Evolutionary conservation across 2,329 filamentous ascomycete species (phyloP).

Genomic region (Xylaria sp.): DNA sequence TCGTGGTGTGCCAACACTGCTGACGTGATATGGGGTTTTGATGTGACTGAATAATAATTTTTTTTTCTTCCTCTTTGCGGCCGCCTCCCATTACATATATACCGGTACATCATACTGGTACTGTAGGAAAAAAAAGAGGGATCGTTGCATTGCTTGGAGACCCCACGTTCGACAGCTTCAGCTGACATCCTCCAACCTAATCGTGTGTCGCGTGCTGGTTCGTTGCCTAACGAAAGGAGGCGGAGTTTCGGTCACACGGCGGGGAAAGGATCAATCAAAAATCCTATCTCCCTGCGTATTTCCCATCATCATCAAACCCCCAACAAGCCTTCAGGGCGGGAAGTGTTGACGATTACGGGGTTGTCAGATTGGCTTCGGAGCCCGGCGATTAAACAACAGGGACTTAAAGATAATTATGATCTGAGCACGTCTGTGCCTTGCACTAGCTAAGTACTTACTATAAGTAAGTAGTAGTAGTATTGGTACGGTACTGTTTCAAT

Average conservation of each 20-base stretch:
- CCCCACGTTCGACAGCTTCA: conserved; percentile 38
- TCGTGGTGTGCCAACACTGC: conserved; percentile 24
- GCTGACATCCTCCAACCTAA: conserved; percentile 31
- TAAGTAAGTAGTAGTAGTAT: no score
- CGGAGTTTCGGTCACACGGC: conserved; percentile 18
- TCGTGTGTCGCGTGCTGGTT: conserved; percentile 38
- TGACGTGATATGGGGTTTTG: conserved; percentile 38
- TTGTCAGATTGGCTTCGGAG: neutral
- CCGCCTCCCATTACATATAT: neutral
- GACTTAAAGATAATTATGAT: neutral
- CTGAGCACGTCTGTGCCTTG: neutral
- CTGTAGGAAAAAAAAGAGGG: neutral
- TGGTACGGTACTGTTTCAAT: neutral
- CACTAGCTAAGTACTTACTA: neutral
- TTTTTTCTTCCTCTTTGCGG: neutral
- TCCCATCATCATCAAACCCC: conserved; percentile 1
- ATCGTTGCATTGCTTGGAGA: conserved; percentile 30
- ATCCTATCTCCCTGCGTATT: no score
- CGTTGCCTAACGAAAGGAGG: conserved; percentile 30
- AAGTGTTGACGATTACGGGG: neutral
- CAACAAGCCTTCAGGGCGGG: neutral
- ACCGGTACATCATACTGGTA: neutral
- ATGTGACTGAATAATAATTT: conserved; percentile 17
- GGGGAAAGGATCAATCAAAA: neutral
- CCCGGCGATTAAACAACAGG: neutral